Base-by-base conservation (phyloP, 2,329 filamentous ascomycete genomes). In the Phialophora verrucosa region DNA sequence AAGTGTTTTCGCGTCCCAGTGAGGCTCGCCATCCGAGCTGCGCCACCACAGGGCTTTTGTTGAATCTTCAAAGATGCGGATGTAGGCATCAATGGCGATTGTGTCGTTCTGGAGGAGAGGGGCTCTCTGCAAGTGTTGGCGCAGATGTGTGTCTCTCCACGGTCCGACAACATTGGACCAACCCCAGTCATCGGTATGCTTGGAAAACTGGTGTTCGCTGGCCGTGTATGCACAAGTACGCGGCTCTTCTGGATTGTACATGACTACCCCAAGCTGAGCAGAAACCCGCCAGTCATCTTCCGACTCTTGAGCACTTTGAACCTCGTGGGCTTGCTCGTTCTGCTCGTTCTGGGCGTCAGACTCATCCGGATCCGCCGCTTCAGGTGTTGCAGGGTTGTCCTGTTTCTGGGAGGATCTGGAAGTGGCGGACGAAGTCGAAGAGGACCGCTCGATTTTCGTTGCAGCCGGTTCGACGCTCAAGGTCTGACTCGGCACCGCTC, bases 231-330 rank as follows among this genome's bases (percentile, higher is more conserved):
- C 83, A 64, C 85, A 82, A 4, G 85, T 85, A 6, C 86, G 83
- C 54, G 87, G 87, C 71, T 89, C 87, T 29, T 81, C 79, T 0
- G 87, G 87, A 68, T 89, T 89, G 78, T 89, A 89, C 56, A 88
- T 78, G 55, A 88, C 82, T 27, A 89, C 83, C 47, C 83, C 84
- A 42, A 89, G 80, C 74, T 89, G 87, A 2, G 86, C 87, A n/a
- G 87, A 83, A 11, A 82, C 78, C 35, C 81, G 76, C 80, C 81
- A 83, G 17, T 69, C 64, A 20, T 62, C 66, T 44, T 53, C 51
- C 64, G 64, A 7, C 31, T 54, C 61, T 61, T 63, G 47, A 53
- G 49, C 11, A 12, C 17, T 57, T 56, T 23, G 42, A 2, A 27
- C 10, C 8, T 65, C 62, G 38, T 35, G 32, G 17, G n/a, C 31